Base-by-base conservation (phyloP, 2,329 filamentous ascomycete genomes). In the Pseudogymnoascus sp. region DNA sequence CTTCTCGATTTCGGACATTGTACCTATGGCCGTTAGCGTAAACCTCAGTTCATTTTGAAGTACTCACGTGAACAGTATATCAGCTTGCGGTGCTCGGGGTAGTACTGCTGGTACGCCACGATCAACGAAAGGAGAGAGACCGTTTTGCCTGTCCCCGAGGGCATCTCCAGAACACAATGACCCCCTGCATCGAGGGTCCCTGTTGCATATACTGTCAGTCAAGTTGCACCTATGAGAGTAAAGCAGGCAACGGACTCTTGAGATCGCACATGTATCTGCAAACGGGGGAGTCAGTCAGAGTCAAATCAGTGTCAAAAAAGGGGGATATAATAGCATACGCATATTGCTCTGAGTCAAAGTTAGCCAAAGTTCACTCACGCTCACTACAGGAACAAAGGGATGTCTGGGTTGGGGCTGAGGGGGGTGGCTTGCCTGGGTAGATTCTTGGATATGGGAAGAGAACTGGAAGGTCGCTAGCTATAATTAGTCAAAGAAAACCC, bases 1-100 rank as follows among this genome's bases (percentile, higher is more conserved):
- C 77, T 99, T 99, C 74, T 99, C 94, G 71, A 99, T 99, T 78
- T 99, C 94, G 38, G 94, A 99, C 92, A 99, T 99, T 63, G 94
- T 99, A 78, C 83, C 83, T 86, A 59, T 8, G 33, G 23, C 29
- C 43, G 61, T 61, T 41, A 65, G 49, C n/a, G 23, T 26, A 21
- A 3, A 37, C 10, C 62, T 26, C 16, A 31, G 55, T 37, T 4
- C 35, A 14, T 12, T 29, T 6, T 26, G 33, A 2, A 16, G 11
- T 14, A 67, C 71, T 69, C 70, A 86, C 94, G 92, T 66, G 94
- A 99, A 80, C 94, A 99, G 77, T 99, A 99, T 62, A 99, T 97
- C 60, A 99, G 85, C 76, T 99, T 99, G 62, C 95, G 83, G 70
- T 94, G 91, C 72, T 96, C 91, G 2, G 92, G 91, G 71, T 93